Evolutionary conservation across 345 rosid species (phyloP).

Genomic region (Geranium brycei): DNA sequence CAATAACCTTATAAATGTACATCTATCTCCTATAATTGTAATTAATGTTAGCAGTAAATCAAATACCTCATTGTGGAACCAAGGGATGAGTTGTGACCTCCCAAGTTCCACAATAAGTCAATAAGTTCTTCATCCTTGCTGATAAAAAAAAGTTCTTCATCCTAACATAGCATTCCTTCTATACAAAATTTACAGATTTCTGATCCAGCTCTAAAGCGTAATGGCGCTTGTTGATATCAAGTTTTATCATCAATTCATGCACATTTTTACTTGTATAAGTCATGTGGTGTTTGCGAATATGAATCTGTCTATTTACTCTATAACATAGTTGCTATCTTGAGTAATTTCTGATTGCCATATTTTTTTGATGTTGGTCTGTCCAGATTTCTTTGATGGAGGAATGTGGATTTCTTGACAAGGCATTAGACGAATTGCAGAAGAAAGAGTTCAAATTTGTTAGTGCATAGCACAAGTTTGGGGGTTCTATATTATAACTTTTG

Average conservation of each 20-base stretch:
- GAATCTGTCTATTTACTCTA: neutral
- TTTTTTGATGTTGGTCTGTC: neutral
- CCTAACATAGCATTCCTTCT: too few species aligned
- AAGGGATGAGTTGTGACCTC: too few species aligned
- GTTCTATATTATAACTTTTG: neutral
- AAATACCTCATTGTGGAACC: too few species aligned
- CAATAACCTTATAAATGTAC: too few species aligned
- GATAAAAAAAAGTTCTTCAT: too few species aligned
- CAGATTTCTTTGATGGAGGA: conserved; percentile 92
- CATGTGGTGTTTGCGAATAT: neutral
- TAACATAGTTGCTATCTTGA: neutral
- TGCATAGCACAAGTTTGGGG: conserved; percentile 2
- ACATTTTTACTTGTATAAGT: neutral
- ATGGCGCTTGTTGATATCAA: neutral
- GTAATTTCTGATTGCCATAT: conserved; percentile 3
- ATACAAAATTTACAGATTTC: too few species aligned
- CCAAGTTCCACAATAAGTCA: too few species aligned
- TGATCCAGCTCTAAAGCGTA: too few species aligned
- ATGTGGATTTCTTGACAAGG: conserved; percentile 49
- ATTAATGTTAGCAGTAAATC: too few species aligned
- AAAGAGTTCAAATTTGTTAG: conserved; percentile 71
- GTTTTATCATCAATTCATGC: neutral
- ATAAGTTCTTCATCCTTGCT: too few species aligned
- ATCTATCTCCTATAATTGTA: too few species aligned
- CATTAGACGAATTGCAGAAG: conserved; percentile 71